Base-by-base conservation (phyloP, 73 alveolate genomes). In the Effrenium voratum region DNA sequence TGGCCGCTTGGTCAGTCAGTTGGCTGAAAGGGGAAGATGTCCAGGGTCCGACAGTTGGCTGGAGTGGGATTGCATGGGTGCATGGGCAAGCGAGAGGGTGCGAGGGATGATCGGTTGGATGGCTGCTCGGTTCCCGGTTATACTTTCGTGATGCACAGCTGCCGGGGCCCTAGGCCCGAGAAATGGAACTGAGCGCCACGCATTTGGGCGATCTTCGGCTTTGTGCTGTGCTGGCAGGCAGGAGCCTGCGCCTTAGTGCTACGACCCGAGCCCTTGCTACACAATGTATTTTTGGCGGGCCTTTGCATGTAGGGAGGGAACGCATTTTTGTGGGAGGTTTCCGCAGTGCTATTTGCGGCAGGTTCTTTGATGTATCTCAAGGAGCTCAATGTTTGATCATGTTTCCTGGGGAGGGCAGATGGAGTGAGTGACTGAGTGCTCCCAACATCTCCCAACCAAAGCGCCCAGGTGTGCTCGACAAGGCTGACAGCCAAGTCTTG, bases 141-240 rank as follows among this genome's bases (percentile, higher is more conserved):
- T 13, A 24, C 15, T 13, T 10, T 24, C 41, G 79, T 24, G 16
- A 26, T 66, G 40, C 16, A 8, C 43, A 66, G 15, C 40, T 12
- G 26, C 26, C 40, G 16, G 41, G 41, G 19, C 79, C 30, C 45
- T 26, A 76, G 90, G 90, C 66, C 19, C 32, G 36, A 12, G 91
- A 81, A 72, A 81, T 81, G 91, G 73, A 49, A n/a, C 72, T 81
- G 15, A 47, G 47, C 49, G 68, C 91, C 1, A 72, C 91, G 49
- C 91, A 81, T 49, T 59, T 81, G 73, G 91, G 91, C 19, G 91
- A 81, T 49, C n/a, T 81, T 70, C 91, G 91, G 16, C 91, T 81
- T 57, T 57, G 68, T 6, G 49, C 32, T 0, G 36, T 46, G n/a
- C 73, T 81, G 47, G 91, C 91, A 16, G 40, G 38, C 10, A n/a